phyloP scores from a whole-genome alignment of 2,329 filamentous ascomycete species.

The Fusarium neocosmosporiellum region DNA sequence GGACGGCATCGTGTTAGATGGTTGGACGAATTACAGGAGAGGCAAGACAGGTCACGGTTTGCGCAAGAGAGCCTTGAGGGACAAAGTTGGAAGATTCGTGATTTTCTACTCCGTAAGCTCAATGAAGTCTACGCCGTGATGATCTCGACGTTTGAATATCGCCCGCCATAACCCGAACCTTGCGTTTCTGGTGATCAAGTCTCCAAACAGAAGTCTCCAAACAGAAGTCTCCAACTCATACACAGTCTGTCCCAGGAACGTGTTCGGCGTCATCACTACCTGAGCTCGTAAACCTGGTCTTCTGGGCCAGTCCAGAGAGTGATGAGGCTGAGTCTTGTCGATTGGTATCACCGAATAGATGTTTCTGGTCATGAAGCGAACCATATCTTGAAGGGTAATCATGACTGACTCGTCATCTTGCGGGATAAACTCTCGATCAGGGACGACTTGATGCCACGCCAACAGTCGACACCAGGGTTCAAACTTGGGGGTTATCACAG shows the following conservation, averaged over 20 bases:
- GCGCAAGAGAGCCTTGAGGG: not conserved
- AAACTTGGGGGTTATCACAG: not conserved
- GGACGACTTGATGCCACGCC: not conserved
- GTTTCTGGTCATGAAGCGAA: too few species aligned
- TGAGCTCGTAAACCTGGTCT: not conserved
- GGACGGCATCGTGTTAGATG: slow-evolving; percentile 35
- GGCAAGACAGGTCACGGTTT: not conserved
- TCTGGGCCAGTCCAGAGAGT: not conserved
- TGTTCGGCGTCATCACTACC: not conserved
- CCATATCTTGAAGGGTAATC: not conserved
- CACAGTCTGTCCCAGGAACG: not conserved
- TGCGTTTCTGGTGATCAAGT: not conserved
- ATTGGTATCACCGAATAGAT: too few species aligned
- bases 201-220: not conserved
- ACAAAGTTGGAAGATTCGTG: too few species aligned
- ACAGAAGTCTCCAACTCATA: not conserved
- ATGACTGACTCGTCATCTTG: not conserved
- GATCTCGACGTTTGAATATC: not conserved
- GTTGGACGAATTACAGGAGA: slow-evolving; percentile 21
- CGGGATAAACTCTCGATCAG: not conserved
- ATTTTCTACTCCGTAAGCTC: too few species aligned
- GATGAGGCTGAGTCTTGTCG: not conserved
- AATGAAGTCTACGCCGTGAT: not conserved
- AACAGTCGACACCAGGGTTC: not conserved
- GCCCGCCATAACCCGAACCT: not conserved